phyloP scores from a whole-genome alignment of 805 yeast genomes.

The Myxozyma mucilagina region DNA sequence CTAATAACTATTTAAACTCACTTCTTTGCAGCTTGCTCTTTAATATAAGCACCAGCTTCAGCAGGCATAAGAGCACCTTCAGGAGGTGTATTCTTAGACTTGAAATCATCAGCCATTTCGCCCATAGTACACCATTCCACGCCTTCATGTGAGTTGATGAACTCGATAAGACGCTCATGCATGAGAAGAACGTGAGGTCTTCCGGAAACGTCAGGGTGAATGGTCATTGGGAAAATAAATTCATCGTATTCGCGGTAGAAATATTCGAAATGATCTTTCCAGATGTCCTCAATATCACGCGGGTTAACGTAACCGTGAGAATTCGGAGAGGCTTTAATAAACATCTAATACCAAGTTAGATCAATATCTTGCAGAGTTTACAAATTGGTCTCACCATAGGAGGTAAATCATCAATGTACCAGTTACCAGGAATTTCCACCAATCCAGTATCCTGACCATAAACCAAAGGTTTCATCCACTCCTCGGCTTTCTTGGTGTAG shows the following conservation, averaged over 20 bases:
- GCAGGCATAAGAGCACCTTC: slow-evolving; percentile 40
- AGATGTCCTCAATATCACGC: slow-evolving; percentile 43
- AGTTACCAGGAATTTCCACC: slow-evolving; percentile 45
- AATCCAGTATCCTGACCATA: slow-evolving; percentile 42
- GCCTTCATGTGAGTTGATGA: slow-evolving; percentile 44
- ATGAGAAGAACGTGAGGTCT: slow-evolving; percentile 43
- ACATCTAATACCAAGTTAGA: slow-evolving; percentile 33
- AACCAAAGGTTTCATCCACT: slow-evolving; percentile 45
- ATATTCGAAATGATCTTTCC: slow-evolving; percentile 46
- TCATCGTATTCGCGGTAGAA: slow-evolving; percentile 44
- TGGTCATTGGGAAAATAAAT: slow-evolving; percentile 44
- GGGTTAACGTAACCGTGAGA: slow-evolving; percentile 44
- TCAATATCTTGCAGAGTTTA: no score
- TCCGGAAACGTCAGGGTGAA: slow-evolving; percentile 46
- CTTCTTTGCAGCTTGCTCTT: slow-evolving; percentile 9
- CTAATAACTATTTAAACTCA: background rate
- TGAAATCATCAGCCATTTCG: slow-evolving; percentile 41
- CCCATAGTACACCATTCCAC: slow-evolving; percentile 47
- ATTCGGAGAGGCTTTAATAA: slow-evolving; percentile 41
- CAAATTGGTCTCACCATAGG: slow-evolving; percentile 38
- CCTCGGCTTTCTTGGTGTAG: slow-evolving; percentile 41
- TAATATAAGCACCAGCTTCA: slow-evolving; percentile 24
- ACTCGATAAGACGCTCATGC: slow-evolving; percentile 44
- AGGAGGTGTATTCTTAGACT: slow-evolving; percentile 37
- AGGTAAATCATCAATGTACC: slow-evolving; percentile 45